phyloP scores from a whole-genome alignment of 306 rosid genomes.

The Cicer cuneatum region DNA sequence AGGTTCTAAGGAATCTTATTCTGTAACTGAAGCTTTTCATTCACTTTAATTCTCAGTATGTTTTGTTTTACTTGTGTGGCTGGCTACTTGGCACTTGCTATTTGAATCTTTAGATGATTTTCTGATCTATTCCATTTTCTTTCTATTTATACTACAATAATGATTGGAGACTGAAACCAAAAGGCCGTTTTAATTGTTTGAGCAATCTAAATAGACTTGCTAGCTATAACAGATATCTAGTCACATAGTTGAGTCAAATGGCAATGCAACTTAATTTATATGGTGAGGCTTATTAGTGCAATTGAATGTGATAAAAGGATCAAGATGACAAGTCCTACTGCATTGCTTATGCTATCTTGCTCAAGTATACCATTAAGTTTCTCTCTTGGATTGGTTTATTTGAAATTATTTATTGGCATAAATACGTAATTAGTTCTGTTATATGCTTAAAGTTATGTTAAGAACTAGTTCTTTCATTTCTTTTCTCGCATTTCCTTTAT shows the following conservation, averaged over 20 bases:
- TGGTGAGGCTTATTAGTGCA: slow-evolving; percentile 16
- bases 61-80: slow-evolving; percentile 11
- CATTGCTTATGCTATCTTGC: slow-evolving; percentile 20
- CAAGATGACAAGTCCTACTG: slow-evolving; percentile 14
- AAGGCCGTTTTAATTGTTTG: slow-evolving; percentile 16
- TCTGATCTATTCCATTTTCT: slow-evolving; percentile 7
- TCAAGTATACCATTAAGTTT: slow-evolving; percentile 12
- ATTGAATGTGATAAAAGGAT: slow-evolving; percentile 10
- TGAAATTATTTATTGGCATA: too few relatives aligned
- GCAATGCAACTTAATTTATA: neutral
- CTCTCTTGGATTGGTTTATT: too few relatives aligned
- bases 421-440: too few relatives aligned
- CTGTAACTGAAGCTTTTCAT: slow-evolving; percentile 14
- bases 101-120: slow-evolving; percentile 14
- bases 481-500: too few relatives aligned
- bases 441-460: too few relatives aligned
- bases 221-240: slow-evolving; percentile 15
- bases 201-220: slow-evolving; percentile 19
- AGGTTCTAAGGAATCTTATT: slow-evolving; percentile 27
- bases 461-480: too few relatives aligned
- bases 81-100: slow-evolving; percentile 6
- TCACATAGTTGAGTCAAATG: slow-evolving; percentile 6
- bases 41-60: slow-evolving; percentile 9
- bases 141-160: neutral
- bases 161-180: slow-evolving; percentile 9